Evolutionary conservation across 2,329 filamentous ascomycete species (phyloP).

Genomic region (Diaporthe aspalathi): DNA sequence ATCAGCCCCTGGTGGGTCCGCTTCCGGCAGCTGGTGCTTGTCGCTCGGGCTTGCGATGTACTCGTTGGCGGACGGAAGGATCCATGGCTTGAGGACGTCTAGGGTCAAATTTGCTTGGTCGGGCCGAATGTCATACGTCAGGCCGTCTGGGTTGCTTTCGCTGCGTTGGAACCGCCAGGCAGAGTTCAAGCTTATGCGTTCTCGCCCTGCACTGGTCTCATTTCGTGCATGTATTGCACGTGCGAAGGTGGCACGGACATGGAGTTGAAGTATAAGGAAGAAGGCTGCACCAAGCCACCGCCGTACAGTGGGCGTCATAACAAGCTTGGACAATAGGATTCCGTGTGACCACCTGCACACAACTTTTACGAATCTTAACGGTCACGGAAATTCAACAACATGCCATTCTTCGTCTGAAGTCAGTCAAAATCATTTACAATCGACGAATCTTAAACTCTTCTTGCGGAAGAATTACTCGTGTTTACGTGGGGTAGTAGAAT

Average conservation of each 20-base stretch:
- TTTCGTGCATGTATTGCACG: conserved; percentile 3
- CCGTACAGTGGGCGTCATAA: neutral
- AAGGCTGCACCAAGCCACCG: conserved; percentile 15
- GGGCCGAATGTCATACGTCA: conserved; percentile 34
- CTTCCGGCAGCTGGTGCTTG: neutral
- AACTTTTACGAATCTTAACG: neutral
- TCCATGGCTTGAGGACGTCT: conserved; percentile 33
- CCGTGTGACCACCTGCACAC: neutral
- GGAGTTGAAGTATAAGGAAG: neutral
- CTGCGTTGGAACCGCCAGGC: conserved; percentile 28
- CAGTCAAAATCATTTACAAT: neutral
- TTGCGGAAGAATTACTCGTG: neutral
- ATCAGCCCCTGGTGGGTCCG: conserved; percentile 29
- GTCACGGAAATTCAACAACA: neutral
- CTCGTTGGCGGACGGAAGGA: conserved; percentile 32
- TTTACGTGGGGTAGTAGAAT: neutral
- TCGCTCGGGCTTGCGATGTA: conserved; percentile 14
- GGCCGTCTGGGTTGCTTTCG: conserved; percentile 33
- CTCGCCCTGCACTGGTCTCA: neutral
- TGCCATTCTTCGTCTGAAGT: neutral
- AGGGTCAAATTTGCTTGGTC: conserved; percentile 30
- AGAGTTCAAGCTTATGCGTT: conserved; percentile 26
- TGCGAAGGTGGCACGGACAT: neutral
- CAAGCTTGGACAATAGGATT: neutral
- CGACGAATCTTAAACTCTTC: neutral